Percentiles rank a stretch among this genome's conserved stretches.
phyloP scores from a whole-genome alignment of 2,329 filamentous ascomycete species.

The Epichloe brachyelytri region DNA sequence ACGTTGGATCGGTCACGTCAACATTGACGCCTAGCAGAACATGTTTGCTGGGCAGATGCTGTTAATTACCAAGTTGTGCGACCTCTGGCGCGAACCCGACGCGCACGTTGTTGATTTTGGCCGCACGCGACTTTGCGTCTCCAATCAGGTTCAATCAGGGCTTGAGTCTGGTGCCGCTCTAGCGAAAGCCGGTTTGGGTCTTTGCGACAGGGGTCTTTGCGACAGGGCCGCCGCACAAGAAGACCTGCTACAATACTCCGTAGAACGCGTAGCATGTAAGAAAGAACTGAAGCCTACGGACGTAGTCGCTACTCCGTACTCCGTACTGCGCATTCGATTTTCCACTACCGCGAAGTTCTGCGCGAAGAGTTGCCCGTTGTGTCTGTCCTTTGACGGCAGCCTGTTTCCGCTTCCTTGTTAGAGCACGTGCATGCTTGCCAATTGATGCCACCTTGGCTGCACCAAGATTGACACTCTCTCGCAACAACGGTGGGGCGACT shows the following conservation, averaged over 20 bases:
- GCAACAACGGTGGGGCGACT: too few relatives aligned
- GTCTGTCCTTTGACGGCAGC: neutral
- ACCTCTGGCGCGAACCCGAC: neutral
- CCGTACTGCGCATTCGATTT: too few relatives aligned
- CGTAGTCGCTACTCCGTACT: too few relatives aligned
- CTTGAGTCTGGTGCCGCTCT: neutral
- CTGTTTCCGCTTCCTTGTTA: neutral
- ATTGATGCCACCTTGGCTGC: neutral
- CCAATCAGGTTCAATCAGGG: neutral
- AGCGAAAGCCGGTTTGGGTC: neutral
- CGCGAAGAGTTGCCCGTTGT: too few relatives aligned
- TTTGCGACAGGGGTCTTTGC: neutral
- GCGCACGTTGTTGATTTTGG: neutral
- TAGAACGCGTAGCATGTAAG: too few relatives aligned
- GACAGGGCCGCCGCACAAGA: neutral
- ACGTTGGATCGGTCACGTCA: too few relatives aligned
- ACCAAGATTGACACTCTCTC: too few relatives aligned
- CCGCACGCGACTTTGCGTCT: neutral
- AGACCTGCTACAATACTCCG: too few relatives aligned
- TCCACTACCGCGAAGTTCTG: too few relatives aligned
- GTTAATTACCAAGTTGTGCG: neutral
- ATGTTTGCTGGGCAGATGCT: neutral
- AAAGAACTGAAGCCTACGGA: too few relatives aligned
- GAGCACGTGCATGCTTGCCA: neutral
- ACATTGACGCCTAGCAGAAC: neutral